phyloP scores from a whole-genome alignment of 2,329 filamentous ascomycete species.

The Trichoderma pleuroti region DNA sequence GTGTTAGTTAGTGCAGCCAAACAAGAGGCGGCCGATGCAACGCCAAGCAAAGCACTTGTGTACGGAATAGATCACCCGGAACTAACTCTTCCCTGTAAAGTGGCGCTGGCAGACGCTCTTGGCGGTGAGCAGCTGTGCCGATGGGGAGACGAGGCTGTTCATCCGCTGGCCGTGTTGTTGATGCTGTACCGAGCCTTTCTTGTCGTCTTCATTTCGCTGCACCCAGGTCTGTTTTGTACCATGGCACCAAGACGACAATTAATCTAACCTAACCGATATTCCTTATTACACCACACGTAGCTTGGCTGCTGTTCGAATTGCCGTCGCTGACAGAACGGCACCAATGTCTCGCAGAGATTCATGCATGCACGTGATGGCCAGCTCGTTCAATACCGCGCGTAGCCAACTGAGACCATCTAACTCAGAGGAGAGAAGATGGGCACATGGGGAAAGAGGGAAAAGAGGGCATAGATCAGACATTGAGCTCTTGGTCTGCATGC shows the following conservation, averaged over 20 bases:
- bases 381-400: not conserved
- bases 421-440: not conserved
- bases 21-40: not conserved
- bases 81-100: not conserved
- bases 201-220: too few species aligned
- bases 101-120: not conserved
- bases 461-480: not conserved
- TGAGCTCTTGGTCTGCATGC: not conserved
- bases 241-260: not conserved
- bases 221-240: too few species aligned
- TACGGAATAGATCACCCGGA: not conserved
- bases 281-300: not conserved
- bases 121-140: not conserved
- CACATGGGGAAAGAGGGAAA: not conserved
- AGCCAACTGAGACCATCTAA: constrained; percentile 2
- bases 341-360: not conserved
- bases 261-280: not conserved
- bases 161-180: not conserved
- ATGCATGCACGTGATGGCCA: not conserved
- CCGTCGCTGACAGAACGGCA: not conserved
- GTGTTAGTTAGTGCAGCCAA: not conserved
- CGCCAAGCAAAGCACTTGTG: not conserved
- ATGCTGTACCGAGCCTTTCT: not conserved
- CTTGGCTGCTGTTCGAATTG: not conserved
- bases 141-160: not conserved